phyloP scores from a whole-genome alignment of 2,329 filamentous ascomycete genomes.

The Apiospora koreana region DNA sequence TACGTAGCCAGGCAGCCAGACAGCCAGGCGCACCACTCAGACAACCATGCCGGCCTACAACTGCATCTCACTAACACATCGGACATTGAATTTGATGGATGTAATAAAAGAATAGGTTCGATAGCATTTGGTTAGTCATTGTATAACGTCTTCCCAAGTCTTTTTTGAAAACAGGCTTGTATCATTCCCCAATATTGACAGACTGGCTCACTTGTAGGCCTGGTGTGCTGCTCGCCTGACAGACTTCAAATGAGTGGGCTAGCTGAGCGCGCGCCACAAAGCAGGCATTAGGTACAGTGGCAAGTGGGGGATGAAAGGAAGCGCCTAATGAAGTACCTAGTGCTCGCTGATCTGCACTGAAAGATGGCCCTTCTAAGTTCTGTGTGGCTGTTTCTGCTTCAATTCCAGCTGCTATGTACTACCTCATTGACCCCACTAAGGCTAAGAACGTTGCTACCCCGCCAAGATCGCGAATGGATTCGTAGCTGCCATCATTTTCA shows the following conservation, averaged over 20 bases:
- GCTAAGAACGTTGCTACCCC: neutral
- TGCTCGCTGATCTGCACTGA: neutral
- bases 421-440: neutral
- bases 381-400: neutral
- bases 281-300: neutral
- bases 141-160: neutral
- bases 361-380: neutral
- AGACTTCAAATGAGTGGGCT: neutral
- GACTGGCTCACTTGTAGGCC: neutral
- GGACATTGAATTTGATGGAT: neutral
- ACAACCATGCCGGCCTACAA: neutral
- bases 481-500: conserved; percentile 2
- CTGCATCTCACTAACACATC: no score
- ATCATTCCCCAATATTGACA: neutral
- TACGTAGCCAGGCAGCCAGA: neutral
- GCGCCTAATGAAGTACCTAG: neutral
- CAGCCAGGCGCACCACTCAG: neutral
- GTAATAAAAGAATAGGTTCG: neutral
- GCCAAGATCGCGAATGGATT: conserved; percentile 4
- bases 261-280: neutral
- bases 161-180: no score
- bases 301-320: neutral
- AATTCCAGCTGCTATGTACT: no score
- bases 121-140: neutral
- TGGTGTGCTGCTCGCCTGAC: neutral